Conservation (phyloP, 768 basidiomycete species). For the Termitomyces sp. region DNA sequence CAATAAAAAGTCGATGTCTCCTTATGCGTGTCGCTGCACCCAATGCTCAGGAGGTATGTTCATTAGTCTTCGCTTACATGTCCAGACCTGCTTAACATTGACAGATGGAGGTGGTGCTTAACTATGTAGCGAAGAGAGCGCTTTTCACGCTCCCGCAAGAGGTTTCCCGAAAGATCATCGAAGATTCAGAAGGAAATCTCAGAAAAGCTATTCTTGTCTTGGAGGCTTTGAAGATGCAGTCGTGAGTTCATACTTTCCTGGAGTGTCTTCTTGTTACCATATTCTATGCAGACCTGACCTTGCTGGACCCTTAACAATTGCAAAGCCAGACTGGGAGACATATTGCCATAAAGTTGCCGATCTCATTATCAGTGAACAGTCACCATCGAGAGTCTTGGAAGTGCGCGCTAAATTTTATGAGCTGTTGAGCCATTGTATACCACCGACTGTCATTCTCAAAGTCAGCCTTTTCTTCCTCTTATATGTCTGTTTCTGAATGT, state of each 20-base stretch:
- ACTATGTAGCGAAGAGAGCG: conserved; percentile 75
- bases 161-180: conserved; percentile 68
- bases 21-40: conserved; percentile 93
- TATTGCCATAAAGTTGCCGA: conserved; percentile 93
- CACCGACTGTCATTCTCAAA: conserved; percentile 87
- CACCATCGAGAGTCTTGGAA: conserved; percentile 84
- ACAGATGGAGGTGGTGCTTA: conserved; percentile 78
- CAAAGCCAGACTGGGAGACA: conserved; percentile 99
- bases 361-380: conserved; percentile 84
- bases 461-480: conserved; percentile 33
- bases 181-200: conserved; percentile 84
- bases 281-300: conserved; percentile 63
- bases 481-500: neutral
- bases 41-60: conserved; percentile 59
- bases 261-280: neutral
- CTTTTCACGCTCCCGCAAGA: conserved; percentile 77
- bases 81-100: neutral
- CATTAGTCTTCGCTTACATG: neutral
- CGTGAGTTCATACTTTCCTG: conserved; percentile 42
- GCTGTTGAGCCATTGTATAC: conserved; percentile 94
- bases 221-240: conserved; percentile 96
- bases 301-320: conserved; percentile 71
- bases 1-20: conserved; percentile 93
- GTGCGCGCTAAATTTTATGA: conserved; percentile 93
- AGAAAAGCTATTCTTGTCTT: conserved; percentile 92